These are phyloP conservation scores for Purpureocillium lavendulum DNA, from an alignment of 2,329 filamentous ascomycete genomes.

Conservation along the genomic window DNA sequence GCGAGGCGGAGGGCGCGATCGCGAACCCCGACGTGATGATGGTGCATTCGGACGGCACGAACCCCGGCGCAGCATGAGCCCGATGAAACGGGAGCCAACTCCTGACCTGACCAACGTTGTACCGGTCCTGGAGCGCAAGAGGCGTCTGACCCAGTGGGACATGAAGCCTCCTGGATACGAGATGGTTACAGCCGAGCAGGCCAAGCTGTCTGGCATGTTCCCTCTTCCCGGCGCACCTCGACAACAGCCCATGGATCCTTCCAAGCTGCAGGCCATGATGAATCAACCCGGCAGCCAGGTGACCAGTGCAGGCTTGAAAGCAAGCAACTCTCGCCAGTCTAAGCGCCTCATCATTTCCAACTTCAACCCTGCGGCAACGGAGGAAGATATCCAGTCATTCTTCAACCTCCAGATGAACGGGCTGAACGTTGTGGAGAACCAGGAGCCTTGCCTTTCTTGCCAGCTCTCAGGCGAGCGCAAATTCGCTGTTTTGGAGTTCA, in stretches of 20 bases:
- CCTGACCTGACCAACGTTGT: conserved; percentile 84
- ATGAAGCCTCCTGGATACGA: conserved; percentile 98
- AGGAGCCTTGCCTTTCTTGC: conserved; percentile 76
- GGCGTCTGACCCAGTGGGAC: conserved; percentile 96
- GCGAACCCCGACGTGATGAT: conserved; percentile 24
- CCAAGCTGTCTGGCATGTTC: conserved; percentile 98
- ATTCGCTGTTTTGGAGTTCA: conserved; percentile 89
- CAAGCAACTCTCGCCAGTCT: conserved; percentile 85
- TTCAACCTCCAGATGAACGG: conserved; percentile 97
- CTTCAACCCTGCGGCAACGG: conserved; percentile 61
- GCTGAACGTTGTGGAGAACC: conserved; percentile 79
- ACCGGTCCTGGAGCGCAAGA: conserved; percentile 77
- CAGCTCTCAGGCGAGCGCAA: conserved; percentile 71
- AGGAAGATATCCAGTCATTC: conserved; percentile 71
- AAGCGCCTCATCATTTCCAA: conserved; percentile 89
- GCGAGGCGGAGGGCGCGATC: conserved; percentile 37
- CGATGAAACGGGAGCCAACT: conserved; percentile 89
- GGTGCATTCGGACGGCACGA: conserved; percentile 34
- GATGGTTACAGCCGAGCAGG: conserved; percentile 95
- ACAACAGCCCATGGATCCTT: conserved; percentile 91
- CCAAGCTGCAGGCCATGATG: conserved; percentile 91
- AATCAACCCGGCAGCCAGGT: conserved; percentile 69
- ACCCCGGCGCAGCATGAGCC: conserved; percentile 65
- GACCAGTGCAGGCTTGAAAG: conserved; percentile 75
- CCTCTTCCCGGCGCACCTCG: conserved; percentile 90